Conservation (phyloP, 2,329 filamentous ascomycete species). For the Metarhizium brunneum region DNA sequence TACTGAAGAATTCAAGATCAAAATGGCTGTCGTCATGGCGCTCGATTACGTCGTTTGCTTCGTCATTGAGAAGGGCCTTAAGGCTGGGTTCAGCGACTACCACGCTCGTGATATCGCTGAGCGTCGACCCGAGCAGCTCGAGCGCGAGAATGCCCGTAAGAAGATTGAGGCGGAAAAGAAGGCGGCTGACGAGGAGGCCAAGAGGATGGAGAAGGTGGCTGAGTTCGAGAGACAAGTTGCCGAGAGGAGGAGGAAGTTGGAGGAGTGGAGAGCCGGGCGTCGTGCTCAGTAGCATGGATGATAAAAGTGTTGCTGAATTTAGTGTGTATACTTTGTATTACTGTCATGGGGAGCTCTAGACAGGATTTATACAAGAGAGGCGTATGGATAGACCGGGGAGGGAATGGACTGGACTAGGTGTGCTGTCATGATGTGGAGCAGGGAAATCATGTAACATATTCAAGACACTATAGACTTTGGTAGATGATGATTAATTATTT, state of each 20-base stretch:
- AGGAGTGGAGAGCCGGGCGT: slow-evolving; percentile 34
- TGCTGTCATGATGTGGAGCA: background rate
- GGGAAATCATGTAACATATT: background rate
- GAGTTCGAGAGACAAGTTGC: slow-evolving; percentile 51
- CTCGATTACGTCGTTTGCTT: slow-evolving; percentile 83
- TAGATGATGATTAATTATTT: background rate
- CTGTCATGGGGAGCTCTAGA: background rate
- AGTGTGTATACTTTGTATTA: background rate
- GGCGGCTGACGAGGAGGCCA: slow-evolving; percentile 41
- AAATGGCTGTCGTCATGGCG: slow-evolving; percentile 76
- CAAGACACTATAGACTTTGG: background rate
- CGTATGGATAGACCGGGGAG: background rate
- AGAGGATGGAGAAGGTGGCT: slow-evolving; percentile 43
- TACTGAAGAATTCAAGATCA: slow-evolving; percentile 76
- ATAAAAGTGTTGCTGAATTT: background rate
- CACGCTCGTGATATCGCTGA: slow-evolving; percentile 88
- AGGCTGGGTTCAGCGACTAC: slow-evolving; percentile 81
- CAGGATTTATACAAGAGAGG: background rate
- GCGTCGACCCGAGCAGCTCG: slow-evolving; percentile 76
- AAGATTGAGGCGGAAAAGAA: slow-evolving; percentile 42
- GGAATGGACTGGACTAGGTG: background rate
- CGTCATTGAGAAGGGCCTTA: slow-evolving; percentile 77
- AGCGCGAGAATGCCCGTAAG: slow-evolving; percentile 63
- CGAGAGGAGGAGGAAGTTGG: slow-evolving; percentile 38
- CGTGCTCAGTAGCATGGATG: slow-evolving; percentile 4